phyloP scores from a whole-genome alignment of 2,329 filamentous ascomycete genomes.

The Verticillium nonalfalfae region DNA sequence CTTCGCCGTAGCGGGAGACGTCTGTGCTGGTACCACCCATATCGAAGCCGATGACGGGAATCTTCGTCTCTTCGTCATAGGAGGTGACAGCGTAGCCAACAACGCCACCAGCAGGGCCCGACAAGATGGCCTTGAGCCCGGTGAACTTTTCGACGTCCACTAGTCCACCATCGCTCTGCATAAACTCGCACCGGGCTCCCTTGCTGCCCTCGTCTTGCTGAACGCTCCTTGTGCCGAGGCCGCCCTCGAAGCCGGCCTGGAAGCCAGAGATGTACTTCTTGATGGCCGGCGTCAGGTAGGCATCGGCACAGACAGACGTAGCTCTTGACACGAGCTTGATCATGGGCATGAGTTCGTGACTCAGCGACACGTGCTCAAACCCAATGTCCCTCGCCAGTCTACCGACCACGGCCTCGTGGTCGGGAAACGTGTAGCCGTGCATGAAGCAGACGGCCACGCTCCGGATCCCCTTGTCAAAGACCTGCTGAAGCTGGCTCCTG shows the following conservation, averaged over 20 bases:
- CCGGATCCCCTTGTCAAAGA: conserved; percentile 63
- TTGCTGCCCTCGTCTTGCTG: conserved; percentile 56
- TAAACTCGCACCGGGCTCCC: conserved; percentile 84
- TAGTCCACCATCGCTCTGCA: conserved; percentile 78
- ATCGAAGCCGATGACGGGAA: conserved; percentile 88
- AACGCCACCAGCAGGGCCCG: conserved; percentile 86
- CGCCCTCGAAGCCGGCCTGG: conserved; percentile 72
- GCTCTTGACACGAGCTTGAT: conserved; percentile 73
- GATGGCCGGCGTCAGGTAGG: conserved; percentile 74
- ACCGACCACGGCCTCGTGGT: conserved; percentile 75
- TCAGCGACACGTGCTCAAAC: conserved; percentile 75
- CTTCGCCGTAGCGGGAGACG: conserved; percentile 69
- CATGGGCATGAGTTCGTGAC: conserved; percentile 76
- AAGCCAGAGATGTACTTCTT: conserved; percentile 71
- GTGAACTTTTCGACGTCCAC: conserved; percentile 77
- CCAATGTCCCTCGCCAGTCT: conserved; percentile 73
- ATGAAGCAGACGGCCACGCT: conserved; percentile 88
- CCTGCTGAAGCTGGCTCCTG: conserved; percentile 46
- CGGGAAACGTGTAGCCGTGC: conserved; percentile 87
- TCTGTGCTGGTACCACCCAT: conserved; percentile 95
- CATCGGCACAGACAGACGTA: conserved; percentile 73
- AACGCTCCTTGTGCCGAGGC: conserved; percentile 57
- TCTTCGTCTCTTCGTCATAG: conserved; percentile 76
- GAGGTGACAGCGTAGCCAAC: conserved; percentile 90
- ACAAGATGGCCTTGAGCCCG: conserved; percentile 77